Percentiles rank a stretch among this genome's conserved stretches.
Conservation (phyloP, 768 basidiomycete genomes). For the Leccinum olivaceopallidum region DNA sequence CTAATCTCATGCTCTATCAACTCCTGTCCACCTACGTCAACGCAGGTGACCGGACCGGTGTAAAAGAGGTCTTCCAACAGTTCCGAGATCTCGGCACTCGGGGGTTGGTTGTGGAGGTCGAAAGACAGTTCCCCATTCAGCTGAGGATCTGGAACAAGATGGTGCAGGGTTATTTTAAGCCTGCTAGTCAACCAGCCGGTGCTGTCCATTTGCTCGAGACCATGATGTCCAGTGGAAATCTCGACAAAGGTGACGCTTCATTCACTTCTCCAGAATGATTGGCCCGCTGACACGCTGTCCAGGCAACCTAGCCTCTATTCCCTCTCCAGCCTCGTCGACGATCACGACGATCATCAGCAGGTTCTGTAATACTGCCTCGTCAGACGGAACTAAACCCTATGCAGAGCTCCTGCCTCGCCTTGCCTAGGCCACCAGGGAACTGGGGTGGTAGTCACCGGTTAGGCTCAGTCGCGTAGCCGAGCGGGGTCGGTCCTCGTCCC, state of each 20-base stretch:
- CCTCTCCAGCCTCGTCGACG: slow-evolving; percentile 60
- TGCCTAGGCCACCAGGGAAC: too few species aligned
- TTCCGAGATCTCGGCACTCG: slow-evolving; percentile 46
- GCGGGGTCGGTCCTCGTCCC: too few species aligned
- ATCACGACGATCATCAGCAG: slow-evolving; percentile 60
- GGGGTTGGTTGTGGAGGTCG: slow-evolving; percentile 31
- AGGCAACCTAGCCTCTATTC: slow-evolving; percentile 40
- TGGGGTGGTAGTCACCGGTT: too few species aligned
- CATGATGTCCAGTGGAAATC: slow-evolving; percentile 56
- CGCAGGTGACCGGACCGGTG: slow-evolving; percentile 47
- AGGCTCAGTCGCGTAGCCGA: too few species aligned
- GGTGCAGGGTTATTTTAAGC: slow-evolving; percentile 72
- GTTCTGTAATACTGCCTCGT: slow-evolving; percentile 60
- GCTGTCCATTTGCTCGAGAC: slow-evolving; percentile 66
- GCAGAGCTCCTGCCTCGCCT: too few species aligned
- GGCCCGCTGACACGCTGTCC: background rate
- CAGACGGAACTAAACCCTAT: slow-evolving; percentile 14
- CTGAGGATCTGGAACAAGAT: slow-evolving; percentile 71
- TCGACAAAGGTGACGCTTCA: slow-evolving; percentile 15
- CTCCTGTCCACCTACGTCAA: slow-evolving; percentile 62
- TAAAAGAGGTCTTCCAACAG: slow-evolving; percentile 64
- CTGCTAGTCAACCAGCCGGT: slow-evolving; percentile 57
- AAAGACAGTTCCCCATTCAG: slow-evolving; percentile 31
- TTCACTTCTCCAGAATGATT: background rate
- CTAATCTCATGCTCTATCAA: slow-evolving; percentile 44